Conservation (phyloP, 2,329 filamentous ascomycete genomes). For the Pestalotiopsis sp. region DNA sequence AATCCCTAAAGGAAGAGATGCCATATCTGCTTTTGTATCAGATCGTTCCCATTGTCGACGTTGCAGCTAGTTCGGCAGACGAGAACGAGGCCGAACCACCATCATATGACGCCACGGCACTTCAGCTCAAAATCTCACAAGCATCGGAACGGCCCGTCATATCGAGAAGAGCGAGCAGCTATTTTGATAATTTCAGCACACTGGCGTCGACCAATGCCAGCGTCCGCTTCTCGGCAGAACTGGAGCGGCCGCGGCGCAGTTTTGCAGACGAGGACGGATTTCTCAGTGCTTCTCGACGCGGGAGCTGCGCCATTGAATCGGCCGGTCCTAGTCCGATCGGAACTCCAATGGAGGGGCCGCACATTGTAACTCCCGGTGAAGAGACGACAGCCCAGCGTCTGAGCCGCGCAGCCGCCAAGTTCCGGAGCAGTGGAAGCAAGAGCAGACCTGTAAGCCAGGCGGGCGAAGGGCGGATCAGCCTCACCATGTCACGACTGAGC, state of each 20-base stretch:
- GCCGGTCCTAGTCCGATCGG: slow-evolving; percentile 39
- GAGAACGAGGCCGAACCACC: slow-evolving; percentile 55
- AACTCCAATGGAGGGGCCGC: slow-evolving; percentile 34
- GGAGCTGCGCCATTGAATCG: slow-evolving; percentile 51
- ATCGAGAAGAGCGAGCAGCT: slow-evolving; percentile 43
- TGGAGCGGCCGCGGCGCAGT: slow-evolving; percentile 54
- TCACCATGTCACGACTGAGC: slow-evolving; percentile 58
- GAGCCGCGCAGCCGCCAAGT: slow-evolving; percentile 60
- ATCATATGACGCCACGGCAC: slow-evolving; percentile 58
- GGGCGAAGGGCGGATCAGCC: slow-evolving; percentile 60
- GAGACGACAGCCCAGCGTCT: slow-evolving; percentile 57
- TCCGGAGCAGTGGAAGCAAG: slow-evolving; percentile 45
- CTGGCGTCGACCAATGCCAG: slow-evolving; percentile 43
- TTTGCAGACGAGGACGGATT: slow-evolving; percentile 46
- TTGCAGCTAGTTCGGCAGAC: slow-evolving; percentile 51
- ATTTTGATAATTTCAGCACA: slow-evolving; percentile 45
- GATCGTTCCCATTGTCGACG: slow-evolving; percentile 82
- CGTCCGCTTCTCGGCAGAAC: slow-evolving; percentile 58
- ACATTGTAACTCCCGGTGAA: slow-evolving; percentile 50
- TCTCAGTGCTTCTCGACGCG: slow-evolving; percentile 42
- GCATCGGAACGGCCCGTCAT: slow-evolving; percentile 26
- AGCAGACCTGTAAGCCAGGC: slow-evolving; percentile 62
- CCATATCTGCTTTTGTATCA: slow-evolving; percentile 97
- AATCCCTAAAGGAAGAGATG: slow-evolving; percentile 81
- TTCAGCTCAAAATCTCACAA: slow-evolving; percentile 41